Conservation (phyloP, 164 flowering plant species). For the Cinnamomum chago region DNA sequence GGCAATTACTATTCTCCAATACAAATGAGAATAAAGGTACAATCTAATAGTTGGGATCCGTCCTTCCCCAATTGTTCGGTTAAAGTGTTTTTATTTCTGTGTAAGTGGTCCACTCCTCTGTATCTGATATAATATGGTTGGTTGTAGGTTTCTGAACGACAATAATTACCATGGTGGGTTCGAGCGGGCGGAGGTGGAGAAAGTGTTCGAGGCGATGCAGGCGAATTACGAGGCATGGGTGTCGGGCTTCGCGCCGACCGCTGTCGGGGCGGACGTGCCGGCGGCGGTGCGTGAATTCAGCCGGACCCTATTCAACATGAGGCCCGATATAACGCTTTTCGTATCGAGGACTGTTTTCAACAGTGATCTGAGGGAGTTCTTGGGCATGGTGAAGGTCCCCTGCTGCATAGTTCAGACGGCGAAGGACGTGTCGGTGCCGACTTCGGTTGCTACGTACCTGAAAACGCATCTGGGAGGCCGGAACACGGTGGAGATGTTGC, state of each 20-base stretch:
- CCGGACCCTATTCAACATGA: slow-evolving; percentile 92
- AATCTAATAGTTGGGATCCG: too few species aligned
- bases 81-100: too few species aligned
- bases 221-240: slow-evolving; percentile 91
- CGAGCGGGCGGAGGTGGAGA: slow-evolving; percentile 76
- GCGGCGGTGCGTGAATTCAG: slow-evolving; percentile 86
- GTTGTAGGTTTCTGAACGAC: slow-evolving; percentile 79
- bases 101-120: too few species aligned
- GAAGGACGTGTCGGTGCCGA: slow-evolving; percentile 78
- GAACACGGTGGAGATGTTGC: slow-evolving; percentile 59
- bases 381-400: slow-evolving; percentile 71
- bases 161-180: slow-evolving; percentile 85
- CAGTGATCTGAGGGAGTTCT: slow-evolving; percentile 60
- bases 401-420: slow-evolving; percentile 82
- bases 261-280: slow-evolving; percentile 97
- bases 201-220: slow-evolving; percentile 78
- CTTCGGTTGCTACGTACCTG: slow-evolving; percentile 68
- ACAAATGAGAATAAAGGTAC: too few species aligned
- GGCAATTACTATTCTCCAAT: too few species aligned
- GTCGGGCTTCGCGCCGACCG: slow-evolving; percentile 79
- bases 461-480: slow-evolving; percentile 66
- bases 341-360: slow-evolving; percentile 63
- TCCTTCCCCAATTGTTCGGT: too few species aligned
- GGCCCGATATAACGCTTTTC: slow-evolving; percentile 85
- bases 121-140: too few species aligned